Evolutionary conservation across 192 early-diverging fungal species (phyloP).

Genomic region (Entomortierella lignicola): DNA sequence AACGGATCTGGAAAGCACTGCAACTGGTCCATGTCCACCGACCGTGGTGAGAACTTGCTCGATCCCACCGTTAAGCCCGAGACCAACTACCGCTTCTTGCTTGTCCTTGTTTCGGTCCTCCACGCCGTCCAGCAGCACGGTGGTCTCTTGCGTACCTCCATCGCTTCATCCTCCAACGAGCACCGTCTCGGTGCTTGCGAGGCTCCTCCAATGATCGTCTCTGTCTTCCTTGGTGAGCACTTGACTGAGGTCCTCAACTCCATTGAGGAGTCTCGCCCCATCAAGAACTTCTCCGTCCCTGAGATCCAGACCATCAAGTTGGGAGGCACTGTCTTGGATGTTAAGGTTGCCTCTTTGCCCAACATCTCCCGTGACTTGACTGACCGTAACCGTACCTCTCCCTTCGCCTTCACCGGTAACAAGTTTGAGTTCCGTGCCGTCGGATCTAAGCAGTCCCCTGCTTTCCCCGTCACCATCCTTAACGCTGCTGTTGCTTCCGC

Average conservation of each 20-base stretch:
- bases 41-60: constrained; percentile 96
- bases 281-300: constrained; percentile 90
- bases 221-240: constrained; percentile 97
- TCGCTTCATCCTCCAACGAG: constrained; percentile 97
- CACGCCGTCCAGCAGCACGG: constrained; percentile 93
- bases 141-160: constrained; percentile 89
- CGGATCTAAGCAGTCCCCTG: constrained; percentile 97
- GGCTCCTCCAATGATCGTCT: constrained; percentile 98
- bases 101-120: constrained; percentile 92
- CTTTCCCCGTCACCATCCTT: constrained; percentile 94
- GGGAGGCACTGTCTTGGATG: constrained; percentile 94
- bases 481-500: constrained; percentile 94
- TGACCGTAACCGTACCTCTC: constrained; percentile 99
- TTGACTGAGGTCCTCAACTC: constrained; percentile 95
- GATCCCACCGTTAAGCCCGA: constrained; percentile 96
- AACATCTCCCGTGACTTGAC: constrained; percentile 95
- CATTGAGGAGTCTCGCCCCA: constrained; percentile 87
- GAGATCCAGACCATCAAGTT: constrained; percentile 93
- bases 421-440: constrained; percentile 99
- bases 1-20: constrained; percentile 99
- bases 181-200: constrained; percentile 99
- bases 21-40: constrained; percentile 97
- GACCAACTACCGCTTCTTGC: constrained; percentile 98
- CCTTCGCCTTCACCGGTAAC: constrained; percentile 99
- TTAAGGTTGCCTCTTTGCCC: constrained; percentile 94